Evolutionary conservation across 2,329 filamentous ascomycete species (phyloP).

Genomic region (Fusarium sarcochroum): DNA sequence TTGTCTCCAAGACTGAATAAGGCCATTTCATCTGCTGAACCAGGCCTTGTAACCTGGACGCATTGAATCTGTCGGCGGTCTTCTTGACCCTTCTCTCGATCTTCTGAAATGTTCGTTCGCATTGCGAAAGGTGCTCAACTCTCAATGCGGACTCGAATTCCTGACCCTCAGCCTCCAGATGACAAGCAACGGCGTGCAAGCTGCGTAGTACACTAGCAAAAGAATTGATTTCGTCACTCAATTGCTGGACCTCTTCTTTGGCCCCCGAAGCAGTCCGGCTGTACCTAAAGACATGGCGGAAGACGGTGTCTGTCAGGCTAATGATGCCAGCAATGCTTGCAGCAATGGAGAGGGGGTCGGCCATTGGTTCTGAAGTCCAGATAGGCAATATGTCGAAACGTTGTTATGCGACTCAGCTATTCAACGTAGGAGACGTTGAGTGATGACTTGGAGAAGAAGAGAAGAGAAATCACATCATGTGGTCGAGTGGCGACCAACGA

Average conservation of each 20-base stretch:
- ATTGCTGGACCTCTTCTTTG: neutral
- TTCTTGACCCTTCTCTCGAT: neutral
- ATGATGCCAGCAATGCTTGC: conserved; percentile 17
- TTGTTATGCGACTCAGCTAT: too few relatives aligned
- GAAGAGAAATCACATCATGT: too few relatives aligned
- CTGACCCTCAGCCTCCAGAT: neutral
- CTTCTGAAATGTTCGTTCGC: neutral
- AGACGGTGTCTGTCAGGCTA: conserved; percentile 4
- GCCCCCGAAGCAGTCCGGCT: neutral
- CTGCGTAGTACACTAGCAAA: neutral
- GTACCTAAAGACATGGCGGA: neutral
- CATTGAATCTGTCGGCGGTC: neutral
- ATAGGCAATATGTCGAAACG: too few relatives aligned
- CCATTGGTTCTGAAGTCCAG: neutral
- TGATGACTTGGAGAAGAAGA: too few relatives aligned
- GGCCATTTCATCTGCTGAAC: conserved; percentile 29
- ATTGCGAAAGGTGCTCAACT: neutral
- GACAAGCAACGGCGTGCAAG: neutral
- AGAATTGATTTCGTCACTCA: conserved; percentile 3
- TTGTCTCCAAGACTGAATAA: conserved; percentile 6
- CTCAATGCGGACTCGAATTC: neutral
- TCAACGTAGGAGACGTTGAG: too few relatives aligned
- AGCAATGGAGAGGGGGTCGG: conserved; percentile 15
- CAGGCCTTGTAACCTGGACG: rapidly evolving
- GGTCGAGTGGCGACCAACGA: too few relatives aligned